phyloP scores from a whole-genome alignment of 768 basidiomycete genomes.

The Agaricus sinodeliciosus region DNA sequence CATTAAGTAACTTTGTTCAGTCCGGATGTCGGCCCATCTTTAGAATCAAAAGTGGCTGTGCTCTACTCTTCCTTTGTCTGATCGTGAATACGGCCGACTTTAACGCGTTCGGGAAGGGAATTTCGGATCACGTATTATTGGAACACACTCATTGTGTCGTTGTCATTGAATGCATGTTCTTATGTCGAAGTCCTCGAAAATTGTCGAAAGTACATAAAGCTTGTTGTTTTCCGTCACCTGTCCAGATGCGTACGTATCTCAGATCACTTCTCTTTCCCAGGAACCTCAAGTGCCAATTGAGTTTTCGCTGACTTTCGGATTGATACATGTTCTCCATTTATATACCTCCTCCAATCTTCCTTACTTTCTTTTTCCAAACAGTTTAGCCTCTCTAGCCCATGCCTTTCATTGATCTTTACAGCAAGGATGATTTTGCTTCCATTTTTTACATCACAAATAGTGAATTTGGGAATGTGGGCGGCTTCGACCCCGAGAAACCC shows the following conservation, averaged over 20 bases:
- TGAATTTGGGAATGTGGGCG: slow-evolving; percentile 48
- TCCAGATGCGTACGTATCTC: background rate
- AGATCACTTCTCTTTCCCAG: slow-evolving; percentile 1
- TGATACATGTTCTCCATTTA: slow-evolving; percentile 4
- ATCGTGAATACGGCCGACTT: background rate
- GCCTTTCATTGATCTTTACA: slow-evolving; percentile 65
- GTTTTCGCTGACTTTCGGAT: background rate
- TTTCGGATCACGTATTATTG: no score
- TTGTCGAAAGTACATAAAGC: no score
- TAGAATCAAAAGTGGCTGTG: background rate
- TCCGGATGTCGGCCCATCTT: background rate
- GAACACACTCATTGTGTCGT: no score
- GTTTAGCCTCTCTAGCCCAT: slow-evolving; percentile 26
- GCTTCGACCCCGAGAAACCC: slow-evolving; percentile 59
- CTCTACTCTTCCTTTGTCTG: background rate
- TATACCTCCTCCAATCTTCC: background rate
- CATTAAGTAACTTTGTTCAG: slow-evolving; percentile 7
- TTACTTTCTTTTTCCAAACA: slow-evolving; percentile 6
- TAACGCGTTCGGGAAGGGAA: background rate
- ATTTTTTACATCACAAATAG: slow-evolving; percentile 71
- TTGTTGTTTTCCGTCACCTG: background rate
- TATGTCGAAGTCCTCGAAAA: background rate
- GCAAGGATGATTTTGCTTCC: slow-evolving; percentile 58
- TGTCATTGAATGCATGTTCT: background rate
- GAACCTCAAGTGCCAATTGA: background rate